Conservation (phyloP, 345 rosid species). For the Dovyalis caffra region DNA sequence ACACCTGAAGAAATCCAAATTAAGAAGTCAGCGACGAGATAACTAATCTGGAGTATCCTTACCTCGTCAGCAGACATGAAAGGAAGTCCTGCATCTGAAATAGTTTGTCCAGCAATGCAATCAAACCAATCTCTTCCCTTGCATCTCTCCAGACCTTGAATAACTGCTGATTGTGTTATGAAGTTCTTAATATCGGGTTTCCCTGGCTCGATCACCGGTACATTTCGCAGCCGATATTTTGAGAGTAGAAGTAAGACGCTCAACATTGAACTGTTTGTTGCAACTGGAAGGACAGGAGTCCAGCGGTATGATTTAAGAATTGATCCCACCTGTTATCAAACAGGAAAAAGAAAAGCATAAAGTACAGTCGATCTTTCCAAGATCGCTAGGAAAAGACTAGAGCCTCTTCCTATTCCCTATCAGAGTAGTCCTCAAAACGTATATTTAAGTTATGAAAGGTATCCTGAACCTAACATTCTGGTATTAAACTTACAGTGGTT, state of each 20-base stretch:
- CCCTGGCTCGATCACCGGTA: slow-evolving; percentile 71
- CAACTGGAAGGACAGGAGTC: slow-evolving; percentile 82
- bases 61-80: slow-evolving; percentile 73
- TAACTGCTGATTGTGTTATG: slow-evolving; percentile 81
- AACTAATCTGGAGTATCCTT: slow-evolving; percentile 7
- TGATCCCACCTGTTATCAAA: slow-evolving; percentile 53
- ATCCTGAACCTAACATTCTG: neutral
- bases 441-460: neutral
- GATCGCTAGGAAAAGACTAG: neutral
- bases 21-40: neutral
- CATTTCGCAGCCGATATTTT: slow-evolving; percentile 74
- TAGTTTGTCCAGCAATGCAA: slow-evolving; percentile 52
- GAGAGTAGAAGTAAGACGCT: slow-evolving; percentile 74
- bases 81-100: slow-evolving; percentile 82
- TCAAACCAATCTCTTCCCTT: slow-evolving; percentile 95
- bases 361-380: neutral
- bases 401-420: neutral
- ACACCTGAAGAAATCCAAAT: neutral
- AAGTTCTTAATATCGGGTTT: slow-evolving; percentile 67
- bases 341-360: neutral
- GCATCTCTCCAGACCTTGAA: slow-evolving; percentile 78
- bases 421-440: neutral
- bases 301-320: slow-evolving; percentile 72
- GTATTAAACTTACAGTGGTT: slow-evolving; percentile 46
- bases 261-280: slow-evolving; percentile 75